Evolutionary conservation across 441 rosid genomes (phyloP).

Genomic region (Gossypium lobatum): DNA sequence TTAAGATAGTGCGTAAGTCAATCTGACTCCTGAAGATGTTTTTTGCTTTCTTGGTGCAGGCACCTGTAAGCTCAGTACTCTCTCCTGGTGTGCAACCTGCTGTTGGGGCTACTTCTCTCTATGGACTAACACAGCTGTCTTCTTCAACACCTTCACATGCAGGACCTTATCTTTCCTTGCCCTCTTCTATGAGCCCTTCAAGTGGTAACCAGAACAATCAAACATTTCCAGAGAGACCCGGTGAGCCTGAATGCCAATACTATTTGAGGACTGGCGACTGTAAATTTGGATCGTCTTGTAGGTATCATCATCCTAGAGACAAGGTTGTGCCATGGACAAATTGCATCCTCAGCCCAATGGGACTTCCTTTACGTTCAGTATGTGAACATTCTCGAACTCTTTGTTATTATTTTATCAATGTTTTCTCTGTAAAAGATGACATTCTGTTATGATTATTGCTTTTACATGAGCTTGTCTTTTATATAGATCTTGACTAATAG

Average conservation of each 20-base stretch:
- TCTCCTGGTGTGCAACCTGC: conserved; percentile 90
- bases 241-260: conserved; percentile 82
- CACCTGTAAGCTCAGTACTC: conserved; percentile 82
- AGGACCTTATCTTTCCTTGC: conserved; percentile 49
- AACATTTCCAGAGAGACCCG: conserved; percentile 81
- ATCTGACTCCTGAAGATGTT: conserved; percentile 16
- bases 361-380: conserved; percentile 91
- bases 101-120: conserved; percentile 67
- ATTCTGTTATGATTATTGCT: background rate
- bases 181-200: conserved; percentile 44
- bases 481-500: background rate
- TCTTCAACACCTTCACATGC: conserved; percentile 57
- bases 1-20: conserved; percentile 4
- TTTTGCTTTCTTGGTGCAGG: conserved; percentile 36
- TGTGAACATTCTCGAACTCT: conserved; percentile 16
- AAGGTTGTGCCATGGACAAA: conserved; percentile 50
- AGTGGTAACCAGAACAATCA: conserved; percentile 51
- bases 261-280: conserved; percentile 87
- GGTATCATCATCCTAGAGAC: conserved; percentile 82
- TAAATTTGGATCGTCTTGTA: conserved; percentile 83
- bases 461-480: background rate
- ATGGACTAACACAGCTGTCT: conserved; percentile 67
- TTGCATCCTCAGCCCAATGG: conserved; percentile 60
- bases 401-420: conserved; percentile 8
- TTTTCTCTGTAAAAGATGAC: background rate